Base-by-base conservation (phyloP, 2,329 filamentous ascomycete genomes). In the Colletotrichum agaves region DNA sequence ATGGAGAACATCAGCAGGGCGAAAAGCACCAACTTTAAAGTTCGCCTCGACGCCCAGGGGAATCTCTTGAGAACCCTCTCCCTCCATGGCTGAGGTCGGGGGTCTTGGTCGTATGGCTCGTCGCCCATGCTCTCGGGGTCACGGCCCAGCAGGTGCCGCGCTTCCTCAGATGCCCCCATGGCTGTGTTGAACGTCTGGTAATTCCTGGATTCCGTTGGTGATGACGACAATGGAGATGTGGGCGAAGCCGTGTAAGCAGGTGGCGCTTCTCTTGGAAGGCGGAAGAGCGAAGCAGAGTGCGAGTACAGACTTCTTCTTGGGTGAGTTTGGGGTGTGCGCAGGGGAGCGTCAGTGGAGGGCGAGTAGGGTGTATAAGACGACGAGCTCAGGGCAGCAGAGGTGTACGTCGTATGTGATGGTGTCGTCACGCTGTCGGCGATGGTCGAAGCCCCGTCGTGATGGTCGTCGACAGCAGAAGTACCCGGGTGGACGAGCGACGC, bases 181-280 rank as follows among this genome's bases (percentile, higher is more conserved):
- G 63, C 78, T 61, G 61, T 67, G 1, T 73, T 66, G 72, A 86
- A 84, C 7, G 84, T 85, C 66, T 77, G 81, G 72, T 86, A 85
- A 68, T 78, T 80, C 61, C 68, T 74, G 55, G 53, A 63, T 31
- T 62, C 62, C 15, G 74, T 70, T 7, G 78, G 74, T 12, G 80
- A 80, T 21, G 78, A 76, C 15, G 78, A 77, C 4, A 71, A 65
- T 73, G 66, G 66, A 12, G 66, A 69, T 11, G 66, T 67, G 49
- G 66, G 75, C 13, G 79, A 82, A 7, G 83, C 83, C 2, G 82
- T 83, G 73, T 86, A 87, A 10, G 84, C 84, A 6, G 84, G 84
- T 10, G 84, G 84, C 5, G 84, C 83, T 63, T 84, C 82, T 44
- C 71, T 69, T 3, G 73, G 75, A 39, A 70, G 65, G 66, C 69